Evolutionary conservation across 78 protist species (phyloP).

Genomic region (Tieghemostelium lacteum): DNA sequence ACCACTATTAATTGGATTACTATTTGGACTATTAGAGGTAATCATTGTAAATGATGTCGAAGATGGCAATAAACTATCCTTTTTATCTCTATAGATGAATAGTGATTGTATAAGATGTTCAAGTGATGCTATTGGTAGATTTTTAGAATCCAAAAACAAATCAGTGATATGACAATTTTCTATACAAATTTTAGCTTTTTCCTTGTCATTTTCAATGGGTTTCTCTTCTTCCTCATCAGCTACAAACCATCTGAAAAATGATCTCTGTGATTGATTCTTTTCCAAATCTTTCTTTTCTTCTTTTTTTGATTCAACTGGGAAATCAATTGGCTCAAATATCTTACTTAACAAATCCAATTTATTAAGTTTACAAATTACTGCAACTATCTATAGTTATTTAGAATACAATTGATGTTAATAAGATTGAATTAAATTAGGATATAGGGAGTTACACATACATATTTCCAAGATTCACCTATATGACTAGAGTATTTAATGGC

Average conservation of each 20-base stretch:
- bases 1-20: not conserved
- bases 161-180: slow-evolving; percentile 68
- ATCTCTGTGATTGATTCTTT: not conserved
- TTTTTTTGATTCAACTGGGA: slow-evolving; percentile 38
- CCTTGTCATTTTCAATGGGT: slow-evolving; percentile 1
- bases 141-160: slow-evolving; percentile 31
- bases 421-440: not conserved
- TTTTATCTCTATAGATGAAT: not conserved
- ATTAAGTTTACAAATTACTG: slow-evolving; percentile 48
- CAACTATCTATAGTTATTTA: slow-evolving; percentile 5
- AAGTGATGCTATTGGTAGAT: slow-evolving; percentile 36
- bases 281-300: not conserved
- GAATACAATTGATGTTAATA: not conserved
- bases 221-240: slow-evolving; percentile 10
- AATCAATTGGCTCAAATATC: slow-evolving; percentile 53
- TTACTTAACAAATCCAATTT: slow-evolving; percentile 40
- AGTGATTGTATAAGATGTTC: slow-evolving; percentile 54
- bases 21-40: not conserved
- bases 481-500: slow-evolving; percentile 59
- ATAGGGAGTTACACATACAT: not conserved
- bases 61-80: no score
- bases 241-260: slow-evolving; percentile 39
- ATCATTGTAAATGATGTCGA: not conserved
- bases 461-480: slow-evolving; percentile 63
- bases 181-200: slow-evolving; percentile 63